Evolutionary conservation across 2,329 filamentous ascomycete species (phyloP), one percentile per base, ranked within the genome.

Genomic region (Neurospora sp.): DNA sequence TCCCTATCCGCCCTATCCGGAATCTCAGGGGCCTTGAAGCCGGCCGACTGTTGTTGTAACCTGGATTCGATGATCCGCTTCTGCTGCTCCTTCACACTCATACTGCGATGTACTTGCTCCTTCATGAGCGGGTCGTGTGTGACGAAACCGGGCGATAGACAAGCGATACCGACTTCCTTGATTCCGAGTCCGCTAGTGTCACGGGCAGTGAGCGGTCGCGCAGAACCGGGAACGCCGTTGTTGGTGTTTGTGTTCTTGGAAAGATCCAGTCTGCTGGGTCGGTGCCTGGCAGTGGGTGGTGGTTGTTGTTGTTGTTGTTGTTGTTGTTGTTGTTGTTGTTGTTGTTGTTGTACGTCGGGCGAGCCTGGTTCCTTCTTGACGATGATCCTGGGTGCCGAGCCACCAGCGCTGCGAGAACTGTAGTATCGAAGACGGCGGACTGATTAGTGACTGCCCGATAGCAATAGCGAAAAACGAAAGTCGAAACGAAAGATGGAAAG

Each of bases 91-190:
- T 94, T 87, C 38, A 99, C 94, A 66, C 92, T 93, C 80, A 97
- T 88, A 80, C 96, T 98, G 75, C 95, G 89, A 81, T 98, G 93
- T 68, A 99, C 83, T 80, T 98, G 94, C 80, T 97, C 93, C 78
- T 96, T 91, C 93, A 97, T 96, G 23, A 91, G 87, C n/a, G 96
- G 95, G 80, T 99, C 93, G 76, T 98, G 92, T 17, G 96, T 98
- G 74, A 96, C 90, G 77, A 99, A 98, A 69, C 96, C 96, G 0
- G 96, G 96, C 2, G 96, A 98, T 69, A 99, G 84, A 77, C 96
- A 99, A 57, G 95, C 95, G 70, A 98, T 86, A 70, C 96, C 96
- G 36, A 98, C 92, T 80, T 97, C 93, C 76, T 97, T 93, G 77
- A 98, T 95, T 57, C 87, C 92, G 43, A 96, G 82, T 28, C 90